These are phyloP conservation scores for Cylindrotheca fusiformis DNA, from an alignment of 108 stramenopile genomes.

Conservation along the genomic window DNA sequence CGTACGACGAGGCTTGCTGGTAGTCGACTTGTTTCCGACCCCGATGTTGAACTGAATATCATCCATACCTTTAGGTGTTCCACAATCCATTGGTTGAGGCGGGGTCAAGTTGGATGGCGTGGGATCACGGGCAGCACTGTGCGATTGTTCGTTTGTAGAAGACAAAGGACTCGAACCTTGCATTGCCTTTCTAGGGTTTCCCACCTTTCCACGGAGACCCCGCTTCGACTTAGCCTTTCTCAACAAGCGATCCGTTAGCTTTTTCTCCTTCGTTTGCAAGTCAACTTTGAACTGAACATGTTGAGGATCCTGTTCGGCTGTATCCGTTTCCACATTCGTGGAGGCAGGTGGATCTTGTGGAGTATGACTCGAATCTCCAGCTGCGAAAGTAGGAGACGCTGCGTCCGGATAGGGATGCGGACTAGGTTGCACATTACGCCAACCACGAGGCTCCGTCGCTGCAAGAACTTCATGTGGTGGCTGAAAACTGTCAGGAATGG, in stretches of 20 bases:
- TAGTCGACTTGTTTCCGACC: constrained; percentile 4
- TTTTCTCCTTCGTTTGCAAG: not conserved
- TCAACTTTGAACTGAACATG: not conserved
- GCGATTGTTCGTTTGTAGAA: not conserved
- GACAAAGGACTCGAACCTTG: not conserved
- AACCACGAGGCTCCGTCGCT: constrained; percentile 6
- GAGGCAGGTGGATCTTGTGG: not conserved
- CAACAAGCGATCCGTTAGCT: not conserved
- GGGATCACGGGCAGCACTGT: not conserved
- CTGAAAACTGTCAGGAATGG: constrained; percentile 14
- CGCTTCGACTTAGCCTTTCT: not conserved
- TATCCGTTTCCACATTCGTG: not conserved
- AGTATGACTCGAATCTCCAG: not conserved
- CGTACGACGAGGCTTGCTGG: constrained; percentile 4
- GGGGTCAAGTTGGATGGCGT: not conserved
- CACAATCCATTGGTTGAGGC: not conserved
- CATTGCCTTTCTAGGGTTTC: not conserved
- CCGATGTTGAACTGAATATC: constrained; percentile 16
- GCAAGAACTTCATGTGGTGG: constrained; percentile 7
- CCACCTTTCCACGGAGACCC: not conserved
- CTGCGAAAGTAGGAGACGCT: not conserved
- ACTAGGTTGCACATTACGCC: constrained; percentile 1
- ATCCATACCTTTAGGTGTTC: not conserved
- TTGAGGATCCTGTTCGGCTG: not conserved
- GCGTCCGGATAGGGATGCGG: constrained; percentile 1